Percentiles rank a stretch among this genome's conserved stretches.
These are phyloP conservation scores for Phytophthora citricola DNA, from an alignment of 352 stramenopile genomes.

Conservation along the genomic window DNA sequence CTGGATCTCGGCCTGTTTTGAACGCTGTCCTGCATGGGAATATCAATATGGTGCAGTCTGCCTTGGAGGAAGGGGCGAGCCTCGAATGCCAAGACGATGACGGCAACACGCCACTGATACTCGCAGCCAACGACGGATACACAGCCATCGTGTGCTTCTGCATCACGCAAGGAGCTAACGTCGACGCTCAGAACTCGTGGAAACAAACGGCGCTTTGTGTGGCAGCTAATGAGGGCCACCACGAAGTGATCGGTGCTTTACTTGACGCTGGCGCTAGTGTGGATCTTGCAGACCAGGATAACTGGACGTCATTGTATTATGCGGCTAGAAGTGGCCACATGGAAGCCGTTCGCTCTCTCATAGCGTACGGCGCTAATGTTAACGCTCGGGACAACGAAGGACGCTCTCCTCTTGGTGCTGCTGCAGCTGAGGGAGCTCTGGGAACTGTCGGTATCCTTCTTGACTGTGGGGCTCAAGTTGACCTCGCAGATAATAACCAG, in stretches of 20 bases:
- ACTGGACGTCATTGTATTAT: not conserved
- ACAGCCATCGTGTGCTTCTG: not conserved
- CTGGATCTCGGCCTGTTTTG: not conserved
- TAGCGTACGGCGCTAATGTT: not conserved
- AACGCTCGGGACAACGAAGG: not conserved
- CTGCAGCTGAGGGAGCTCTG: not conserved
- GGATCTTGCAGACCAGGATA: not conserved
- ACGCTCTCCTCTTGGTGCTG: not conserved
- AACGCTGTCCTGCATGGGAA: not conserved
- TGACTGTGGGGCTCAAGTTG: not conserved
- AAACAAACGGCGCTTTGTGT: not conserved
- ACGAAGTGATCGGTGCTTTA: not conserved
- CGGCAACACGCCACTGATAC: not conserved
- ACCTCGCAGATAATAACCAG: not conserved
- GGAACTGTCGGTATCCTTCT: not conserved
- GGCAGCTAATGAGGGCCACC: constrained; percentile 2
- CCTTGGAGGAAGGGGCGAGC: not conserved
- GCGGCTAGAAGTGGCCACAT: not conserved
- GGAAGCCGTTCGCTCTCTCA: not conserved
- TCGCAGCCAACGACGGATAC: not conserved
- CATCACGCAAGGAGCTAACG: not conserved
- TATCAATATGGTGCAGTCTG: not conserved
- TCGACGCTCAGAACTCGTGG: not conserved
- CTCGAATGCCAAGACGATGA: not conserved
- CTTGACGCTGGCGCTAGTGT: constrained; percentile 3